phyloP scores from a whole-genome alignment of 768 basidiomycete species.

The Termitomyces sp. region DNA sequence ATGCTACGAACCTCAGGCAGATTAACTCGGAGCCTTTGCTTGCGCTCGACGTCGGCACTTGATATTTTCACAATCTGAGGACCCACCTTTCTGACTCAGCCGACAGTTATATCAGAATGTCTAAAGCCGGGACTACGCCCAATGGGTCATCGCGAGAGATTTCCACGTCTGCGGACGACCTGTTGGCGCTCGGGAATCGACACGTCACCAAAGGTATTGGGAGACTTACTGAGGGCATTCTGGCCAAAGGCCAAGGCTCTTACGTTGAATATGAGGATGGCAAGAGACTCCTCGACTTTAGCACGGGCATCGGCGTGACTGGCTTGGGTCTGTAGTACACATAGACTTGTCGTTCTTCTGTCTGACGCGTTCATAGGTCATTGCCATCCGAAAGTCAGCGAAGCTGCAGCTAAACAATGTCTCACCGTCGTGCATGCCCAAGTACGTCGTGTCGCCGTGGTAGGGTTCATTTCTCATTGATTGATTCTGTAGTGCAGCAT shows the following conservation, averaged over 20 bases:
- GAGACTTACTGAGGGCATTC: conserved; percentile 47
- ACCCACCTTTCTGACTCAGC: background rate
- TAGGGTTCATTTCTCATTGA: background rate
- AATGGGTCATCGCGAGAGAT: background rate
- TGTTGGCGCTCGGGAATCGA: conserved; percentile 34
- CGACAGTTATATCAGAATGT: conserved; percentile 2
- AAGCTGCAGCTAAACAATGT: conserved; percentile 87
- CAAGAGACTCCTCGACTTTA: conserved; percentile 75
- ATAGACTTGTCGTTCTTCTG: background rate
- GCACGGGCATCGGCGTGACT: conserved; percentile 84
- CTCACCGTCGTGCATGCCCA: conserved; percentile 75
- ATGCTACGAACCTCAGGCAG: conserved; percentile 4
- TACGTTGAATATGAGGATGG: conserved; percentile 74
- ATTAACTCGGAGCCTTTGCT: background rate
- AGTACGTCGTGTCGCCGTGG: conserved; percentile 30
- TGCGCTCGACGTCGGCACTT: background rate
- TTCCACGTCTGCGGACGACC: conserved; percentile 9
- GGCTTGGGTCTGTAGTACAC: conserved; percentile 52
- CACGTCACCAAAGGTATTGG: conserved; percentile 44
- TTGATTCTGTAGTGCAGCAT: conserved; percentile 66
- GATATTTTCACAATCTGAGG: background rate
- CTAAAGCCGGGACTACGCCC: background rate
- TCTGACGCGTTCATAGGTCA: conserved; percentile 48
- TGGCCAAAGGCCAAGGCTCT: conserved; percentile 66
- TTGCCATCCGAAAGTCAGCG: conserved; percentile 81